Evolutionary conservation across 75 land plant species (phyloP), one percentile per base, ranked within the genome.

Genomic region (Selaginella moellendorffii): DNA sequence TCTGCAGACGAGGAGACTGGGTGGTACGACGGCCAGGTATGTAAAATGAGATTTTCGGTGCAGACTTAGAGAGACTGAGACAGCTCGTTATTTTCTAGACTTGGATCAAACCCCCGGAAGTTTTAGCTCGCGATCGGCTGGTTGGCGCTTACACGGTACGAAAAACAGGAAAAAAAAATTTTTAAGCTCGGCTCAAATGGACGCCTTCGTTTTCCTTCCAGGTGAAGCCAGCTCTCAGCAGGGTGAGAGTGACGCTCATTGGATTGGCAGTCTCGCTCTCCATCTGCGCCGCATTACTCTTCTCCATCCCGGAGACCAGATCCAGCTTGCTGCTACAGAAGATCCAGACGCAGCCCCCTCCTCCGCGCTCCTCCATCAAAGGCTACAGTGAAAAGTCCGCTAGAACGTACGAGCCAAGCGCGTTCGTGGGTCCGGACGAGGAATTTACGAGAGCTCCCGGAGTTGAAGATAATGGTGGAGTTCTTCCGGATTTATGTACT

Each of bases 1-100:
- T 14, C 46, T 73, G 71, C 84, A 92, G 97, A 93, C 79, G 98
- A 93, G 69, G 98, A 93, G 78, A 88, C 98, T 2, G 98, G 98
- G 28, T 93, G 98, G 98, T 93, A 93, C 46, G 98, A 93, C 80
- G 98, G 98, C 2, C 82, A 85, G 88, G 98, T 93, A 63, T 24
- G 78, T 61, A n/a, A n/a, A n/a, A n/a, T n/a, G n/a, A n/a, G n/a
- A n/a, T n/a, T n/a, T n/a, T n/a, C n/a, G n/a, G n/a, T n/a, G n/a
- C n/a, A n/a, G n/a, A n/a, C n/a, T n/a, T n/a, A n/a, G n/a, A n/a
- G n/a, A n/a, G n/a, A n/a, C n/a, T n/a, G n/a, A n/a, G n/a, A n/a
- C n/a, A n/a, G n/a, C 46, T 36, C 14, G 24, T 59, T 53, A 10
- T 27, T 2, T n/a, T 53, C 19, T 76, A 92, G 97, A 79, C 83